A percentile compares a stretch with the other conserved stretches of the same genome.
Evolutionary conservation across 805 yeast genomes (phyloP).

Genomic region (Candida nonsorbophila): DNA sequence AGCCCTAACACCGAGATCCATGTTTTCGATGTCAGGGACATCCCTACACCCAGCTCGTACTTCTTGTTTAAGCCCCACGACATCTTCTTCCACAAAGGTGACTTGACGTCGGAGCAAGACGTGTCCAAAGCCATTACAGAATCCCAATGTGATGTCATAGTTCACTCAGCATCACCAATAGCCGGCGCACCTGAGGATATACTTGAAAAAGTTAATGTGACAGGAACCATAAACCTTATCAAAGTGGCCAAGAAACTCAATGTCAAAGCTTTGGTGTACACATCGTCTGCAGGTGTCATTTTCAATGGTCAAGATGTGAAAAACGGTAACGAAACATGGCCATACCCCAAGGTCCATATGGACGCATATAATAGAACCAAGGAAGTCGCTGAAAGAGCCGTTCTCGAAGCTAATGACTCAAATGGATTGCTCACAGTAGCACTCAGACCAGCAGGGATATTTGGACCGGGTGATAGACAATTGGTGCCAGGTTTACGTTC

Average conservation of each 20-base stretch:
- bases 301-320: slow-evolving; percentile 91
- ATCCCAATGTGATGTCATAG: slow-evolving; percentile 67
- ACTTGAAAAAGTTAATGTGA: slow-evolving; percentile 85
- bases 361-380: slow-evolving; percentile 96
- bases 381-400: slow-evolving; percentile 83
- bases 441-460: slow-evolving; percentile 94
- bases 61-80: slow-evolving; percentile 65
- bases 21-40: slow-evolving; percentile 87
- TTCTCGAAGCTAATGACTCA: slow-evolving; percentile 62
- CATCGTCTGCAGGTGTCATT: slow-evolving; percentile 96
- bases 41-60: slow-evolving; percentile 69
- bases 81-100: slow-evolving; percentile 71
- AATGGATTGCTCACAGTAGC: slow-evolving; percentile 71
- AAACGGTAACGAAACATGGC: slow-evolving; percentile 93
- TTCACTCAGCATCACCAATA: slow-evolving; percentile 95
- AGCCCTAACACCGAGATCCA: slow-evolving; percentile 67
- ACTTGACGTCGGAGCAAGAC: slow-evolving; percentile 70
- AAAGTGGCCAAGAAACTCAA: slow-evolving; percentile 50
- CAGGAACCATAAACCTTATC: slow-evolving; percentile 77
- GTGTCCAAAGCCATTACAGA: slow-evolving; percentile 55
- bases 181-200: slow-evolving; percentile 81
- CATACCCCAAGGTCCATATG: slow-evolving; percentile 88
- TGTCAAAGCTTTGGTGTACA: slow-evolving; percentile 75
- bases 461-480: slow-evolving; percentile 98
- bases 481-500: slow-evolving; percentile 86